These are phyloP conservation scores for Phyllachora maydis DNA, from an alignment of 2,329 filamentous ascomycete genomes.

Conservation along the genomic window DNA sequence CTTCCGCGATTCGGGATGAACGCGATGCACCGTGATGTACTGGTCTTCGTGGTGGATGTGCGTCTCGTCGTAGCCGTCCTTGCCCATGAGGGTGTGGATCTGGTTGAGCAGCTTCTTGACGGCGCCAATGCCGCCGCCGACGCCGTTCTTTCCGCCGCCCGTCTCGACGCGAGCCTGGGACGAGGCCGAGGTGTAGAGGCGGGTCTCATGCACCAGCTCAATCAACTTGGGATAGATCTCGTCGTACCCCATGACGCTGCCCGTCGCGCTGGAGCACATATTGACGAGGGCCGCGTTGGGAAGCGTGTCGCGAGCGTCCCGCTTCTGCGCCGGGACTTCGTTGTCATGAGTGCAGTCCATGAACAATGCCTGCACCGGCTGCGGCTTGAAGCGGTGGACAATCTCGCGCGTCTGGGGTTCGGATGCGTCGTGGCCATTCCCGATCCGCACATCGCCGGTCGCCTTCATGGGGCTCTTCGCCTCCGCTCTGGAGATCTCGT, in stretches of 20 bases:
- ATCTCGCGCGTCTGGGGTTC: conserved; percentile 29
- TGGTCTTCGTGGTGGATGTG: conserved; percentile 94
- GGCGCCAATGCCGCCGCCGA: conserved; percentile 77
- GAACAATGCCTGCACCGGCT: conserved; percentile 79
- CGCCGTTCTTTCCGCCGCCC: conserved; percentile 47
- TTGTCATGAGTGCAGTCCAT: conserved; percentile 99
- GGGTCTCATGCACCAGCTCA: conserved; percentile 80
- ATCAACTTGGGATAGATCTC: conserved; percentile 86
- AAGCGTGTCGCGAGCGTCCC: conserved; percentile 82
- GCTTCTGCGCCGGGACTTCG: conserved; percentile 84
- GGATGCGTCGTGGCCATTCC: conserved; percentile 12
- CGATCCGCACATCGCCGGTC: background rate
- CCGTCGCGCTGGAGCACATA: conserved; percentile 88
- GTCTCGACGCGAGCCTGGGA: conserved; percentile 41
- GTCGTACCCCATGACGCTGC: conserved; percentile 95
- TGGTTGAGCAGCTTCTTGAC: conserved; percentile 88
- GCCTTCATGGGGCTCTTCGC: conserved; percentile 6
- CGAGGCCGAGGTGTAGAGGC: conserved; percentile 61
- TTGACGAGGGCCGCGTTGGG: conserved; percentile 84
- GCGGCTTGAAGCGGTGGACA: conserved; percentile 66
- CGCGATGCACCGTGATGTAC: conserved; percentile 88
- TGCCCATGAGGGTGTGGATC: conserved; percentile 89
- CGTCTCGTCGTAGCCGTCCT: conserved; percentile 83
- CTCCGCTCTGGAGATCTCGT: conserved; percentile 53
- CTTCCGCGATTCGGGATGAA: conserved; percentile 79